Percentiles rank a stretch among this genome's conserved stretches.
phyloP scores from a whole-genome alignment of 106 monocot species.

The Allium sativum region DNA sequence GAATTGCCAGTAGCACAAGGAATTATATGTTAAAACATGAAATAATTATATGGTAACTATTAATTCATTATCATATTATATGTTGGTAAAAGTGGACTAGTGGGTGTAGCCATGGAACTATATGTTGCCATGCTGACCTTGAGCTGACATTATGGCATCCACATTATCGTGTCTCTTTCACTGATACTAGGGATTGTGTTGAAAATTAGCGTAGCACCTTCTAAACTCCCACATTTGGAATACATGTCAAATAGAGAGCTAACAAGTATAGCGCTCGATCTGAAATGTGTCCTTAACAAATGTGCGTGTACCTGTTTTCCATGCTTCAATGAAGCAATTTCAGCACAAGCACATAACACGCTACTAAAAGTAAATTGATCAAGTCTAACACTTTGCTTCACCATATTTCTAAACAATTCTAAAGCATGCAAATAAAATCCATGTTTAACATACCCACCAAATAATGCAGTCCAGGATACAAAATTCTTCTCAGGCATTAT shows the following conservation, averaged over 20 bases:
- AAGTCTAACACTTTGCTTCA: constrained; percentile 20
- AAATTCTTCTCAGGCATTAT: constrained; percentile 61
- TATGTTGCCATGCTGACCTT: constrained; percentile 58
- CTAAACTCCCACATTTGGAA: constrained; percentile 77
- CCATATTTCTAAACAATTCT: constrained; percentile 46
- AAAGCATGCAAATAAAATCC: constrained; percentile 43
- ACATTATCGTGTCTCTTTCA: constrained; percentile 41
- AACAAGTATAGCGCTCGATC: constrained; percentile 44
- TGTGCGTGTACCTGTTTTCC: constrained; percentile 71
- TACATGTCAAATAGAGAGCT: constrained; percentile 82
- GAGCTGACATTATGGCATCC: constrained; percentile 67
- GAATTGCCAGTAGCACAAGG: too few relatives aligned
- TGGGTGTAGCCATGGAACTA: too few relatives aligned
- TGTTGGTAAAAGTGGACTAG: too few relatives aligned
- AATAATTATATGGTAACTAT: too few relatives aligned
- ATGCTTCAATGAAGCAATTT: constrained; percentile 30
- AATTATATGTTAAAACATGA: too few relatives aligned
- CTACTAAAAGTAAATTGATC: constrained; percentile 74
- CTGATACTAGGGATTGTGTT: constrained; percentile 1
- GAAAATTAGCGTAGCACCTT: constrained; percentile 28
- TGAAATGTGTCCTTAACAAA: constrained; percentile 31
- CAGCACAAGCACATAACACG: constrained; percentile 52
- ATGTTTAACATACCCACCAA: constrained; percentile 38
- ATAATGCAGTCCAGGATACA: constrained; percentile 62
- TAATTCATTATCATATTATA: too few relatives aligned